phyloP scores from a whole-genome alignment of 176 grass and related monocot genomes.

The Cenchrus americanus region DNA sequence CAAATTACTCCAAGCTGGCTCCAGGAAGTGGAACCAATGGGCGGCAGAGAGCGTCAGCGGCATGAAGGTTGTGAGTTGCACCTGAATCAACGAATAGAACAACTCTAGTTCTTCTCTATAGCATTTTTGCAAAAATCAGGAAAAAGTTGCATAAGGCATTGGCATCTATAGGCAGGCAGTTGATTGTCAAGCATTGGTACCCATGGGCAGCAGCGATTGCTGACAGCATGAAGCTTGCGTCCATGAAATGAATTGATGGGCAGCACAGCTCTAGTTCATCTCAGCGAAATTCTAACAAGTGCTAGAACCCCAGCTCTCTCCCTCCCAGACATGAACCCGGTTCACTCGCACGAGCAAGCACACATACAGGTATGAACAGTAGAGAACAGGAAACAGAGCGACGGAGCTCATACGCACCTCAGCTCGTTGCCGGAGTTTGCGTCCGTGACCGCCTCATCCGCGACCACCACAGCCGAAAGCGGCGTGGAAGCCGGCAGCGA shows the following conservation, averaged over 20 bases:
- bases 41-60: not conserved
- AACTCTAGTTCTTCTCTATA: not conserved
- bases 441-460: not conserved
- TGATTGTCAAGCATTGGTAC: not conserved
- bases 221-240: not conserved
- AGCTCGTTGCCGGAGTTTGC: not conserved
- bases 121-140: not conserved
- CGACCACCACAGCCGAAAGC: not conserved
- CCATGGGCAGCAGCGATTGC: not conserved
- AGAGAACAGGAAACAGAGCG: not conserved
- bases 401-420: slow-evolving; percentile 36
- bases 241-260: not conserved
- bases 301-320: not conserved
- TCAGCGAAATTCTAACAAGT: slow-evolving; percentile 22
- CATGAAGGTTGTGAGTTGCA: no score
- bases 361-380: no score
- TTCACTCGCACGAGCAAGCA: not conserved
- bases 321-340: not conserved
- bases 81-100: not conserved
- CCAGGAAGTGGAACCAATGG: not conserved
- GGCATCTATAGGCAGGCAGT: not conserved
- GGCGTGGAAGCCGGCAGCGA: not conserved
- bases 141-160: not conserved
- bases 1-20: not conserved
- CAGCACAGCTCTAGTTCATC: not conserved